Evolutionary conservation across 192 early-diverging fungal species (phyloP).

Genomic region (Nowakowskiella sp.): DNA sequence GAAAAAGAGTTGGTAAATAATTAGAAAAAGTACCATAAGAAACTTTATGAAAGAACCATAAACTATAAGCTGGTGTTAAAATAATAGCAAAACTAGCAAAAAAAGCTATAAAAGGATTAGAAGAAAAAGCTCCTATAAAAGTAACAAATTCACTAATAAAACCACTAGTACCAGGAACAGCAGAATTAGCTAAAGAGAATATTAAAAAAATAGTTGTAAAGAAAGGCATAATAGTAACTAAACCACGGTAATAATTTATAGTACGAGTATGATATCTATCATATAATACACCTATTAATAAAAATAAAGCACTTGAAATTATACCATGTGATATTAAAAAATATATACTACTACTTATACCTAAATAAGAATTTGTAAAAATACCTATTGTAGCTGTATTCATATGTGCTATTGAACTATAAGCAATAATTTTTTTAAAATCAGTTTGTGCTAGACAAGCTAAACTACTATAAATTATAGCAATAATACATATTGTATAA

Average conservation of each 20-base stretch:
- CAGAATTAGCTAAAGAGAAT: slow-evolving; percentile 62
- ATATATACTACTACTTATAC: slow-evolving; percentile 54
- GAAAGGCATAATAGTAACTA: slow-evolving; percentile 48
- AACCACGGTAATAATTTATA: slow-evolving; percentile 67
- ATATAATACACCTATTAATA: slow-evolving; percentile 62
- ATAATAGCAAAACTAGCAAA: slow-evolving; percentile 56
- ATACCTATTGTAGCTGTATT: slow-evolving; percentile 58
- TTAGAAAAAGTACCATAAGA: slow-evolving; percentile 44
- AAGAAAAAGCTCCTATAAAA: slow-evolving; percentile 54
- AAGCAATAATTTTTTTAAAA: slow-evolving; percentile 71
- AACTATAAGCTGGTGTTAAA: slow-evolving; percentile 52
- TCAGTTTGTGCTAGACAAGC: slow-evolving; percentile 64
- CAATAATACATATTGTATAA: slow-evolving; percentile 56
- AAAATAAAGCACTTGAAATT: slow-evolving; percentile 62
- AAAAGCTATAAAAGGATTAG: slow-evolving; percentile 51
- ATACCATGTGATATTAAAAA: slow-evolving; percentile 63
- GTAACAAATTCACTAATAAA: slow-evolving; percentile 64
- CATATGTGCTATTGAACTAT: slow-evolving; percentile 62
- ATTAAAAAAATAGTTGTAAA: slow-evolving; percentile 52
- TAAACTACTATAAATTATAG: slow-evolving; percentile 65
- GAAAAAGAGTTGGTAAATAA: slow-evolving; percentile 46
- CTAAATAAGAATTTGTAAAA: slow-evolving; percentile 63
- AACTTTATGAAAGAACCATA: slow-evolving; percentile 43
- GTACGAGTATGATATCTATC: slow-evolving; percentile 62
- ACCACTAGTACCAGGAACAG: slow-evolving; percentile 57